A percentile compares a stretch with the other conserved stretches of the same genome.
Conservation (phyloP, 371 early-diverging fungal species). For the Mucor mucedo region DNA sequence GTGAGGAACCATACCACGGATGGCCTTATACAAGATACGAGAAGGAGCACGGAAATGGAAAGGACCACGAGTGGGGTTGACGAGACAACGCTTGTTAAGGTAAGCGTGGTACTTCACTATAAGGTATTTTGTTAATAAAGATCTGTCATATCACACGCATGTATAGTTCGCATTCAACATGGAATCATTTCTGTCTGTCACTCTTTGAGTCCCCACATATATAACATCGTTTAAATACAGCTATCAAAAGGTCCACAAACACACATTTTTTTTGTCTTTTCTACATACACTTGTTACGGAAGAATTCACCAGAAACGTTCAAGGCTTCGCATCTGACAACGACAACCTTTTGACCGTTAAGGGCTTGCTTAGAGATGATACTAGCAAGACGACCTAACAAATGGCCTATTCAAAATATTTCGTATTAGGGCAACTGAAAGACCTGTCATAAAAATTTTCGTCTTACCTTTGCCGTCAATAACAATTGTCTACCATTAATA, state of each 20-base stretch:
- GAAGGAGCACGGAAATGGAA: slow-evolving; percentile 99
- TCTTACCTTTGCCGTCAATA: slow-evolving; percentile 95
- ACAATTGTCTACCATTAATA: slow-evolving; percentile 85
- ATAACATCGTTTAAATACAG: neutral
- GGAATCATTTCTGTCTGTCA: neutral
- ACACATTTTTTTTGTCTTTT: neutral
- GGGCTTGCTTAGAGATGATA: slow-evolving; percentile 98
- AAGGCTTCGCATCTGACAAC: slow-evolving; percentile 98
- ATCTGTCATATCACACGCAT: neutral
- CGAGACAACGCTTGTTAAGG: slow-evolving; percentile 98
- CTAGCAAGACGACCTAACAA: slow-evolving; percentile 99
- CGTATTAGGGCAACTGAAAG: too few species aligned
- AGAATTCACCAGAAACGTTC: slow-evolving; percentile 98
- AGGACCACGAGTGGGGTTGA: slow-evolving; percentile 98
- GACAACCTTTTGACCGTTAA: slow-evolving; percentile 97
- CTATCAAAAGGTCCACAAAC: slow-evolving; percentile 1
- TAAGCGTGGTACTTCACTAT: slow-evolving; percentile 95
- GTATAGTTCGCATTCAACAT: neutral
- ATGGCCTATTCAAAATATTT: slow-evolving; percentile 63
- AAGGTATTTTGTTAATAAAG: neutral
- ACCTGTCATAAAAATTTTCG: neutral
- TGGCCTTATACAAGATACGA: slow-evolving; percentile 96
- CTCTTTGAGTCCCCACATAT: neutral
- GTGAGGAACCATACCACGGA: slow-evolving; percentile 99
- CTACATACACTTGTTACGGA: slow-evolving; percentile 96